Conservation (phyloP, 345 rosid species). For the Fremontodendron californicum region DNA sequence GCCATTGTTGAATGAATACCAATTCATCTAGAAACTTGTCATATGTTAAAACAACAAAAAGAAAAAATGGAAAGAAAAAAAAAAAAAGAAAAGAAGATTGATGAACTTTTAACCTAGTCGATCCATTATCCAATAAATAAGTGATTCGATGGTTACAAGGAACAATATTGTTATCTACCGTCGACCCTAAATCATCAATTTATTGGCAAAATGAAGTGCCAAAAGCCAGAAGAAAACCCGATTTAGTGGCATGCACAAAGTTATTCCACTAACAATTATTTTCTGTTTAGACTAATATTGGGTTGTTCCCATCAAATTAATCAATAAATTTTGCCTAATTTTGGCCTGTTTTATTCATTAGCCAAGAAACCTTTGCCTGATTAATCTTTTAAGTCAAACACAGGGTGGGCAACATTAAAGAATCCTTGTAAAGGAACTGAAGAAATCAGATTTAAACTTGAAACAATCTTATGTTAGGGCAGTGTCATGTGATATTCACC, state of each 20-base stretch:
- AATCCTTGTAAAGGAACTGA: too few species aligned
- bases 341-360: neutral
- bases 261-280: too few species aligned
- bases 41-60: neutral
- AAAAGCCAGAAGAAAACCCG: too few species aligned
- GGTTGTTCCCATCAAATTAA: neutral
- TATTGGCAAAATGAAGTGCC: neutral
- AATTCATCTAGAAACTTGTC: neutral
- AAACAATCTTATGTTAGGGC: too few species aligned
- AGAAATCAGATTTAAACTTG: too few species aligned
- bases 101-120: conserved; percentile 10
- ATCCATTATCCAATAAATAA: neutral
- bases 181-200: neutral
- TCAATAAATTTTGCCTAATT: neutral
- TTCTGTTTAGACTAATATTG: neutral
- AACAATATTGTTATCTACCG: neutral
- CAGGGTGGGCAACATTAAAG: neutral
- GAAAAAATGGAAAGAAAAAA: neutral
- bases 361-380: neutral
- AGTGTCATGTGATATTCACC: too few species aligned
- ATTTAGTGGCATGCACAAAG: too few species aligned
- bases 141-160: neutral
- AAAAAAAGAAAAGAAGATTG: too few species aligned
- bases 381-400: neutral
- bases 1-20: conserved; percentile 2